phyloP scores from a whole-genome alignment of 495 filamentous ascomycete species.

The Platismatia glauca region DNA sequence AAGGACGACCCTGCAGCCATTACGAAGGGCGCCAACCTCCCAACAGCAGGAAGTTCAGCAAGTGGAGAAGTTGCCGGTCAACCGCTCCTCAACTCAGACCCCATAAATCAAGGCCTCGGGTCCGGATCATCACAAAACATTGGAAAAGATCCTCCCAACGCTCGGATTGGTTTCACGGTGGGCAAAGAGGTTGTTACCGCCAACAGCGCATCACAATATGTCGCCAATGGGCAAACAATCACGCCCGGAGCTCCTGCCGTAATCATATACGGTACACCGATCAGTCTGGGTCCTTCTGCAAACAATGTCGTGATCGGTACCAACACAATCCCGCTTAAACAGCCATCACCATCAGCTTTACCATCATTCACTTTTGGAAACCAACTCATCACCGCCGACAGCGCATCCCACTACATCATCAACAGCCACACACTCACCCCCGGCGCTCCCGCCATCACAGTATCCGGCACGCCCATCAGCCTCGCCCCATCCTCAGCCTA shows the following conservation, averaged over 20 bases:
- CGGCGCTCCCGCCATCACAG: conserved; percentile 15
- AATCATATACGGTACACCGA: neutral
- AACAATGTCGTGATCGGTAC: neutral
- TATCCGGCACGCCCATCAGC: conserved; percentile 15
- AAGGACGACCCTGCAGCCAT: neutral
- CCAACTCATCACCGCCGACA: conserved; percentile 4
- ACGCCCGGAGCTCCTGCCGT: neutral
- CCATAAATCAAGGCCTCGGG: too few species aligned
- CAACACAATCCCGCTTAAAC: neutral
- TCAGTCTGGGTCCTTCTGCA: neutral
- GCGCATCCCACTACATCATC: conserved; percentile 7
- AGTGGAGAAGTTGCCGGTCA: too few species aligned
- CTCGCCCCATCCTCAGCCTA: conserved; percentile 6
- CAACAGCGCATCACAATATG: neutral
- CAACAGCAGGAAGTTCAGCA: neutral
- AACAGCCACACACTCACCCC: conserved; percentile 16
- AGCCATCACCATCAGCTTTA: neutral
- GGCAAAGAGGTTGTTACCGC: neutral
- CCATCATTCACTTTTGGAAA: conserved; percentile 4
- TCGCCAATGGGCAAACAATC: neutral
- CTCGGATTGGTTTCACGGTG: neutral
- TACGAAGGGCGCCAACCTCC: neutral
- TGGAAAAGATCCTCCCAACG: too few species aligned
- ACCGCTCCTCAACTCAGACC: too few species aligned
- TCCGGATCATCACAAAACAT: too few species aligned